Base-by-base conservation (phyloP, 371 early-diverging fungal genomes). In the Umbelopsis sp. region DNA sequence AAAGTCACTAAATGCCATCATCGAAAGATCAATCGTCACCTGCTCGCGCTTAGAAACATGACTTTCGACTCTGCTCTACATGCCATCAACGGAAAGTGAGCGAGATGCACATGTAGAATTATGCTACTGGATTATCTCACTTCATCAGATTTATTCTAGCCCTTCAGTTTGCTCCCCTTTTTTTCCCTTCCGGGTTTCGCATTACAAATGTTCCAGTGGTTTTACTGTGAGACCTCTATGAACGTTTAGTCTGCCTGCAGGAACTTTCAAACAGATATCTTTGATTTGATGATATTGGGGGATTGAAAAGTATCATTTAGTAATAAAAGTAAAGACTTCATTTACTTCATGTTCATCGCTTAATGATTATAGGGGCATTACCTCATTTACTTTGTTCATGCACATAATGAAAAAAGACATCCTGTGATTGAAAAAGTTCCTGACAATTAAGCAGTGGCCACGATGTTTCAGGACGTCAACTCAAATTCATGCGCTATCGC, bases 191-290 rank as follows among this genome's bases (percentile, higher is more conserved):
- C 16, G 29, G 57, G 52, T 57, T 57, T 57, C 57, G 57, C 57
- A 57, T 57, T 57, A 57, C 18, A 57, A 57, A 57, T 57, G 57
- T 57, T 29, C 35, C 57, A 57, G 16, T 25, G 57, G 57, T 57
- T 57, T 57, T 57, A 57, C 48, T 57, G 29, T 57, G 57, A 57
- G 57, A 57, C 57, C 57, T 57, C 35, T n/a, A 35, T 29, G 57
- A 18, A 11, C 10, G 16, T 57, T 57, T 57, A 41, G 57, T 32
- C n/a, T n/a, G 35, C 57, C 57, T 57, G 57, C 57, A 57, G 57
- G 57, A 57, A 57, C 57, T 57, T 35, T 18, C 18, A 18, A 35
- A 41, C 12, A 41, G 10, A 41, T 41, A 10, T 10, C 41, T 12
- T 41, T 41, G 41, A 41, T 41, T 12, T 41, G 12, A 41, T 41